Evolutionary conservation across 495 filamentous ascomycete genomes (phyloP).

Genomic region (Hyaloscypha bicolor): DNA sequence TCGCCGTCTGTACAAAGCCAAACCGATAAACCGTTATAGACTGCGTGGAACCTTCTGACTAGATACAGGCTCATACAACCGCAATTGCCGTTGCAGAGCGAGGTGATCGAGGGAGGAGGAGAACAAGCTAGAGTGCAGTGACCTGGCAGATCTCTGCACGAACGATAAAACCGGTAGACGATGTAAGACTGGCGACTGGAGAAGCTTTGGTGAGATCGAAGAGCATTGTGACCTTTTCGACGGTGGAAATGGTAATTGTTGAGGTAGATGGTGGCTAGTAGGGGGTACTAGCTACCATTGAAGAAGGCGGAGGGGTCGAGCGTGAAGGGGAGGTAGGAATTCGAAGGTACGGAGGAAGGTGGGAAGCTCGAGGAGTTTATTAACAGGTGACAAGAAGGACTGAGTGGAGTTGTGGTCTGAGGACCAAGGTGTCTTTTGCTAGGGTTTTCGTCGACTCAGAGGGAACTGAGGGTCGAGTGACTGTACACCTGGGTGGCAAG

Average conservation of each 20-base stretch:
- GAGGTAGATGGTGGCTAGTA: conserved; percentile 30
- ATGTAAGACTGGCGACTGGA: conserved; percentile 60
- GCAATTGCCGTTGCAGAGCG: conserved; percentile 29
- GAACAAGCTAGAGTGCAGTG: conserved; percentile 47
- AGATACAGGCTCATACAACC: conserved; percentile 32
- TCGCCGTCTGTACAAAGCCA: conserved; percentile 54
- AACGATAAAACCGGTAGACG: conserved; percentile 57
- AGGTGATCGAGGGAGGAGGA: conserved; percentile 44
- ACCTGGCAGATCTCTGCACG: conserved; percentile 49
- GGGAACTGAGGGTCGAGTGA: conserved; percentile 12
- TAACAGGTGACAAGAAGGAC: conserved; percentile 32
- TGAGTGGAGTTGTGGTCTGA: conserved; percentile 39
- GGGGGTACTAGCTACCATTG: conserved; percentile 27
- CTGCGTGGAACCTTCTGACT: conserved; percentile 33
- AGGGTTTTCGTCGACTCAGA: conserved; percentile 19
- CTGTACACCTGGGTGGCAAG: conserved; percentile 24
- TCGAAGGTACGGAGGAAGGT: conserved; percentile 27
- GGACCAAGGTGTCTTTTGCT: conserved; percentile 25
- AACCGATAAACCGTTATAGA: conserved; percentile 47
- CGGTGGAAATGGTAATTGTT: conserved; percentile 28
- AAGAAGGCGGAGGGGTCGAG: conserved; percentile 25
- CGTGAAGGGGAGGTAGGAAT: conserved; percentile 24
- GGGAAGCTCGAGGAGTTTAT: conserved; percentile 34
- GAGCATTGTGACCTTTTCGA: conserved; percentile 51
- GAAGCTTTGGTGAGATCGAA: conserved; percentile 46